These are phyloP conservation scores for Penicillium paradoxum DNA, from an alignment of 495 filamentous ascomycete species.

Conservation along the genomic window DNA sequence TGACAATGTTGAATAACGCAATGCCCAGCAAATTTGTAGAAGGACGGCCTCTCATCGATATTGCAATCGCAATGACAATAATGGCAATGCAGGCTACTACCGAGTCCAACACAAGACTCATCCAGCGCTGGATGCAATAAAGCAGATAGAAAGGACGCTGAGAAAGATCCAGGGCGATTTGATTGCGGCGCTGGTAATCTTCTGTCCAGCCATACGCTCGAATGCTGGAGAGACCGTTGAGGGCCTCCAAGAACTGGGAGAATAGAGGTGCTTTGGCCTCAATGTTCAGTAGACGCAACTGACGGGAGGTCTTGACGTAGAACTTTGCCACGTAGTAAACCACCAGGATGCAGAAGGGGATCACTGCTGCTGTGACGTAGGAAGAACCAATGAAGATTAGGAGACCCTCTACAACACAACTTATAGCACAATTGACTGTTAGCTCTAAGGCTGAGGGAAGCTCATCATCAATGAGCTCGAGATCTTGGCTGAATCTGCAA, in stretches of 20 bases:
- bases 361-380: constrained; percentile 13
- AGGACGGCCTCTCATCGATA: constrained; percentile 15
- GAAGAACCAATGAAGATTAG: constrained; percentile 21
- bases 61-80: constrained; percentile 37
- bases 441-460: constrained; percentile 22
- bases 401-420: constrained; percentile 14
- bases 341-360: constrained; percentile 15
- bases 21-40: constrained; percentile 24
- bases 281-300: constrained; percentile 54
- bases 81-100: constrained; percentile 55
- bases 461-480: constrained; percentile 49
- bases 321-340: constrained; percentile 19
- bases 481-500: constrained; percentile 25
- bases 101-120: constrained; percentile 59
- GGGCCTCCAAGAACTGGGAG: constrained; percentile 61
- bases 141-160: constrained; percentile 52
- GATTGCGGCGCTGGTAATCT: constrained; percentile 55
- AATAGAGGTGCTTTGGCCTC: constrained; percentile 60
- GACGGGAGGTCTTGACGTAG: constrained; percentile 40
- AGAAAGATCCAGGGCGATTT: constrained; percentile 53
- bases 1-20: constrained; percentile 30
- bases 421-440: constrained; percentile 9
- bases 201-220: constrained; percentile 62
- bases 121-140: constrained; percentile 66
- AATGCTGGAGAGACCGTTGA: constrained; percentile 65